Evolutionary conservation across 441 rosid species (phyloP).

Genomic region (Erysimum pusillum): DNA sequence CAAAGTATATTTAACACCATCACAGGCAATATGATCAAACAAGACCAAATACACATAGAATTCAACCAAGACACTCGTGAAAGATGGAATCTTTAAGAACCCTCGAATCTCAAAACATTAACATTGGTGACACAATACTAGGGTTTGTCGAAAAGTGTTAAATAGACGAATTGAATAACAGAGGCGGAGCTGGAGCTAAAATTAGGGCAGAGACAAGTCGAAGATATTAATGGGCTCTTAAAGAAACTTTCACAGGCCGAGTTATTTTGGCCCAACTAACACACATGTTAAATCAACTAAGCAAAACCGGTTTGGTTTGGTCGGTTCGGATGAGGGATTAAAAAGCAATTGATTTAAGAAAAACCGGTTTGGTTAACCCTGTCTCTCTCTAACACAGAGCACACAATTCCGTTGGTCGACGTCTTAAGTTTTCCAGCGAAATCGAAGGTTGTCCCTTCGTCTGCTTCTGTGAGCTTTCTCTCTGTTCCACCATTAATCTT

Average conservation of each 20-base stretch:
- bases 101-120: background rate
- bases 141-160: constrained; percentile 14
- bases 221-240: constrained; percentile 18
- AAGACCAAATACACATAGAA: background rate
- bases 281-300: background rate
- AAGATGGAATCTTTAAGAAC: background rate
- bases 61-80: background rate
- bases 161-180: constrained; percentile 16
- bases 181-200: constrained; percentile 28
- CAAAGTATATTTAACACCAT: constrained; percentile 52
- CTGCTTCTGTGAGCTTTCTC: constrained; percentile 45
- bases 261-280: constrained; percentile 2
- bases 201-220: constrained; percentile 33
- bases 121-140: background rate
- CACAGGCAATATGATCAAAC: constrained; percentile 15
- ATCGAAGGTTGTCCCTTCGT: constrained; percentile 45
- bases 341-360: background rate
- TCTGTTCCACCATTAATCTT: constrained; percentile 51
- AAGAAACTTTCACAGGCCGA: background rate
- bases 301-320: background rate
- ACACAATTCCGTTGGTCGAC: constrained; percentile 49
- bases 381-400: constrained; percentile 33
- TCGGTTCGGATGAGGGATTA: background rate
- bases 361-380: constrained; percentile 30
- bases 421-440: constrained; percentile 43